phyloP scores from a whole-genome alignment of 441 rosid genomes.

The Adansonia rubrostipa region DNA sequence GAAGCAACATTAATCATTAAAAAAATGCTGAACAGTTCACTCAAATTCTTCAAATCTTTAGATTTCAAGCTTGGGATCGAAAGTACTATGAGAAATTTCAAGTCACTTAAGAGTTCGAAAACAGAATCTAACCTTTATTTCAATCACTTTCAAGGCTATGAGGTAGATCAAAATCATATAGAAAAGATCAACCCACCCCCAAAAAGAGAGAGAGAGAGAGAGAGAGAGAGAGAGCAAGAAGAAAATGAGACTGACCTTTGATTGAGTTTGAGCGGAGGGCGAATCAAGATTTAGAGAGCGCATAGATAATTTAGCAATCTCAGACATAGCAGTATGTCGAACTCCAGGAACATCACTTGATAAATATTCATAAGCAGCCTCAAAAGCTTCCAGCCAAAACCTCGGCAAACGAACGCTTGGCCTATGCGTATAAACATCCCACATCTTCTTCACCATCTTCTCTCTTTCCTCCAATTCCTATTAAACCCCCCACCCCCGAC shows the following conservation, averaged over 20 bases:
- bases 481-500: background rate
- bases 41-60: too few relatives aligned
- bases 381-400: constrained; percentile 65
- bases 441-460: constrained; percentile 59
- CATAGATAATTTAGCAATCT: constrained; percentile 62
- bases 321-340: constrained; percentile 51
- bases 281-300: constrained; percentile 43
- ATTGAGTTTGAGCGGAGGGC: constrained; percentile 37
- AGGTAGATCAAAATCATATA: background rate
- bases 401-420: constrained; percentile 45
- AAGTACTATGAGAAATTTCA: too few relatives aligned
- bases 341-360: constrained; percentile 47
- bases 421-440: constrained; percentile 61
- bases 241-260: constrained; percentile 32
- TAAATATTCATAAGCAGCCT: constrained; percentile 59
- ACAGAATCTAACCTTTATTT: background rate
- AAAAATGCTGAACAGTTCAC: background rate
- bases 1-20: background rate
- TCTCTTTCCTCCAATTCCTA: constrained; percentile 68
- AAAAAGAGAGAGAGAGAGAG: too few relatives aligned
- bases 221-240: too few relatives aligned
- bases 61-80: too few relatives aligned
- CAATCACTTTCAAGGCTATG: background rate
- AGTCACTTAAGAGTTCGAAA: too few relatives aligned
- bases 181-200: too few relatives aligned